phyloP scores from a whole-genome alignment of 805 yeast genomes.

The Grigorovia jiainica region DNA sequence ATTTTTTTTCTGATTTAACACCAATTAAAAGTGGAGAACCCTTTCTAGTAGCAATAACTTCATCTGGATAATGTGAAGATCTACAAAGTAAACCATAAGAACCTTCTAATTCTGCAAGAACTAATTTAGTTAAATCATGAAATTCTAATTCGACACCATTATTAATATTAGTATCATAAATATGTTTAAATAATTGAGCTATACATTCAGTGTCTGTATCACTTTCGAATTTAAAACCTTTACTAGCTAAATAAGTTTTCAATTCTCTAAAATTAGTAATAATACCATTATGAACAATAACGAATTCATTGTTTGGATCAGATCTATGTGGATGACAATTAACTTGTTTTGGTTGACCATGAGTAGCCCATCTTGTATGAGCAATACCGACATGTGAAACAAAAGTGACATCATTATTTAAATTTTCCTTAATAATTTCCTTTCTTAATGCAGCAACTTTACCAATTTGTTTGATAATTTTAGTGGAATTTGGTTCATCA shows the following conservation, averaged over 20 bases:
- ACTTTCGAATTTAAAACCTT: slow-evolving; percentile 76
- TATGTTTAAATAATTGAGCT: slow-evolving; percentile 87
- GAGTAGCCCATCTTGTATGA: slow-evolving; percentile 99
- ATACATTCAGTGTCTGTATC: slow-evolving; percentile 98
- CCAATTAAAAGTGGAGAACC: slow-evolving; percentile 97
- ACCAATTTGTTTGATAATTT: slow-evolving; percentile 78
- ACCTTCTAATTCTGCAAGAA: slow-evolving; percentile 87
- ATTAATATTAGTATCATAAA: slow-evolving; percentile 65
- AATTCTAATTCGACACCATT: slow-evolving; percentile 79
- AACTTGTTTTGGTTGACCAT: slow-evolving; percentile 76
- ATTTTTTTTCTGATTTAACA: slow-evolving; percentile 88
- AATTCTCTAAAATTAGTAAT: slow-evolving; percentile 92
- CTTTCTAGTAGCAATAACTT: slow-evolving; percentile 92
- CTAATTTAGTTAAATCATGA: slow-evolving; percentile 86
- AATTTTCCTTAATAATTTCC: slow-evolving; percentile 43
- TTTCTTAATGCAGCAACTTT: slow-evolving; percentile 76
- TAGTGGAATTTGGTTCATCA: slow-evolving; percentile 59
- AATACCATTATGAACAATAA: slow-evolving; percentile 95
- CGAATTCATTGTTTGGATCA: slow-evolving; percentile 72
- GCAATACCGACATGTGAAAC: slow-evolving; percentile 92
- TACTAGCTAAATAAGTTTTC: slow-evolving; percentile 66
- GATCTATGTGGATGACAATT: slow-evolving; percentile 98
- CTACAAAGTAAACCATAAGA: slow-evolving; percentile 93
- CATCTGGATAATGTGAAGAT: slow-evolving; percentile 88
- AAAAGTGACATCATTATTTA: slow-evolving; percentile 55